Percentiles rank a stretch among this genome's conserved stretches.
Conservation (phyloP, 2,329 filamentous ascomycete species). For the Sporothrix phasma region DNA sequence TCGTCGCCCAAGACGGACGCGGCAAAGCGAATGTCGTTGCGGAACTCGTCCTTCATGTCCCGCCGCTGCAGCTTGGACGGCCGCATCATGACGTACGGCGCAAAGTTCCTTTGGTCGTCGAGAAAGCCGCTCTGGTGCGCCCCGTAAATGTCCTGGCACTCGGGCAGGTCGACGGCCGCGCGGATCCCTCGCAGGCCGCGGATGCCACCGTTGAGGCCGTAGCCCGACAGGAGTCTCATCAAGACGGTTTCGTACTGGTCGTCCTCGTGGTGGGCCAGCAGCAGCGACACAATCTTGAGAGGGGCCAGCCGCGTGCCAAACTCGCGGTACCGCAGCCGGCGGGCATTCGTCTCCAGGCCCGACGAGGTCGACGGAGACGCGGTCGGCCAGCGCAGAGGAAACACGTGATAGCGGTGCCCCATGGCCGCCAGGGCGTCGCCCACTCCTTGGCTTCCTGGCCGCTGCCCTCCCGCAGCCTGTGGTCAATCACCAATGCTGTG, state of each 20-base stretch:
- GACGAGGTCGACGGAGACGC: too few relatives aligned
- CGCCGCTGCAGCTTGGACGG: constrained; percentile 20
- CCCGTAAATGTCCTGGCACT: constrained; percentile 67
- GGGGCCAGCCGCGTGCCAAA: constrained; percentile 53
- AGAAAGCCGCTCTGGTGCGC: constrained; percentile 55
- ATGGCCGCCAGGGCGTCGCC: constrained; percentile 27
- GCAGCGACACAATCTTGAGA: constrained; percentile 45
- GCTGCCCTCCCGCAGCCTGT: constrained; percentile 45
- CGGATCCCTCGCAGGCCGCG: constrained; percentile 65
- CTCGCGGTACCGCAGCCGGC: constrained; percentile 60
- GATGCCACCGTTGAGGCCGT: constrained; percentile 54
- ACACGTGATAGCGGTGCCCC: constrained; percentile 24
- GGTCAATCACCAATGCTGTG: constrained; percentile 45
- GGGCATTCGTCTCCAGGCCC: constrained; percentile 72
- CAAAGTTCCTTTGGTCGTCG: constrained; percentile 32
- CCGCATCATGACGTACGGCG: constrained; percentile 32
- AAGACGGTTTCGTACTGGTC: constrained; percentile 87
- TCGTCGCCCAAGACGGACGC: constrained; percentile 8
- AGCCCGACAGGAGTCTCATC: constrained; percentile 61
- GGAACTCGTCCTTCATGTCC: constrained; percentile 22
- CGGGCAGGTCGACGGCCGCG: constrained; percentile 60
- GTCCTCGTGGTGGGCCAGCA: constrained; percentile 80
- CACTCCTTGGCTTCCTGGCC: constrained; percentile 42
- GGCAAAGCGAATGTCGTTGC: constrained; percentile 21
- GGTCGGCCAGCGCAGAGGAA: constrained; percentile 45